A percentile compares a stretch with the other conserved stretches of the same genome.
phyloP scores from a whole-genome alignment of 1,284 basidiomycete species.

The Puccinia coronata region DNA sequence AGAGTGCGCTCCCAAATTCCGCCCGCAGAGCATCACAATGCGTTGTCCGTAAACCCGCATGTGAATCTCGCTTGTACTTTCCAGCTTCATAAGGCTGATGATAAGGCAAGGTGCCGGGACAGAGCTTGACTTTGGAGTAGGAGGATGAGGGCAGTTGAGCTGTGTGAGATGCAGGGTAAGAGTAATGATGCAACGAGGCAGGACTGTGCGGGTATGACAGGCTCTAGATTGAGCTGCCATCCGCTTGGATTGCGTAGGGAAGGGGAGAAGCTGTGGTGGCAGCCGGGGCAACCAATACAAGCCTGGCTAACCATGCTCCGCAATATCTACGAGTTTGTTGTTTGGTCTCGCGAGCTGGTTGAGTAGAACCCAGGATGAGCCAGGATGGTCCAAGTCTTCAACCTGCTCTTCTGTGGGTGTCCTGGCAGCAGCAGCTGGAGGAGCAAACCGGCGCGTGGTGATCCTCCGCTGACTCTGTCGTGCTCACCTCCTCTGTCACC shows the following conservation, averaged over 20 bases:
- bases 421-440: background rate
- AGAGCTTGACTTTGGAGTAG: too few relatives aligned
- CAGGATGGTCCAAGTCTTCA: conserved; percentile 1
- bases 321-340: too few relatives aligned
- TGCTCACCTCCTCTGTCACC: conserved; percentile 2
- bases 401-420: background rate
- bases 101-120: background rate
- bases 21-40: conserved; percentile 18
- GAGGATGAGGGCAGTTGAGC: background rate
- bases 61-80: background rate
- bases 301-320: too few relatives aligned
- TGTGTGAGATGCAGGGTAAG: background rate
- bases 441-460: background rate
- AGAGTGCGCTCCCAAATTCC: conserved; percentile 18
- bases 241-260: conserved; percentile 15
- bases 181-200: too few relatives aligned
- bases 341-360: too few relatives aligned
- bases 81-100: background rate
- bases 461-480: conserved; percentile 11
- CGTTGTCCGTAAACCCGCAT: conserved; percentile 16
- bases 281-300: conserved; percentile 12
- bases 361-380: too few relatives aligned
- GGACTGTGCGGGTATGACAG: background rate
- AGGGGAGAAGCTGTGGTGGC: conserved; percentile 18
- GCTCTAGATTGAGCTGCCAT: conserved; percentile 8